A percentile compares a stretch with the other conserved stretches of the same genome.
phyloP scores from a whole-genome alignment of 257 asterid species.

The Asclepias syriaca region DNA sequence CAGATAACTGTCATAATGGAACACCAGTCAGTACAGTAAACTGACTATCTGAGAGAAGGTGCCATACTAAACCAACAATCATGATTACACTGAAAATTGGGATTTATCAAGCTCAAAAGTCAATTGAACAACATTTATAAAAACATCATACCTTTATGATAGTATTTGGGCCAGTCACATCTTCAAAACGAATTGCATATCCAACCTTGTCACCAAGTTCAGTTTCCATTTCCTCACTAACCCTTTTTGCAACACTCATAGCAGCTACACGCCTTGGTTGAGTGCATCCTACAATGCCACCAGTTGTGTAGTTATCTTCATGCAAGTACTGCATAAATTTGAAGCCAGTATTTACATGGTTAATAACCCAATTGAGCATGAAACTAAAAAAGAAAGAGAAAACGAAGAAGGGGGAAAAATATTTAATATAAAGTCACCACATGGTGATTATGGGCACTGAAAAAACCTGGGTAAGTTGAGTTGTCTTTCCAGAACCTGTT shows the following conservation, averaged over 20 bases:
- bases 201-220: conserved; percentile 91
- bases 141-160: conserved; percentile 62
- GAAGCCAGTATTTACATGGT: conserved; percentile 6
- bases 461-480: conserved; percentile 90
- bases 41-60: not conserved
- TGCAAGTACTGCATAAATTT: conserved; percentile 64
- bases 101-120: not conserved
- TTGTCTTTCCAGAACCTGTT: conserved; percentile 98
- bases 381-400: not conserved
- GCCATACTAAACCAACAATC: not conserved
- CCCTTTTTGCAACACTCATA: conserved; percentile 99
- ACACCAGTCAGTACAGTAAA: not conserved
- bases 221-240: conserved; percentile 96
- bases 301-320: conserved; percentile 77
- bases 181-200: conserved; percentile 95
- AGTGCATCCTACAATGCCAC: conserved; percentile 85
- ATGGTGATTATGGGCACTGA: not conserved
- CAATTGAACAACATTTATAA: not conserved
- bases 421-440: not conserved
- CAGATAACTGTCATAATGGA: not conserved
- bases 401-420: not conserved
- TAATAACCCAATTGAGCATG: not conserved
- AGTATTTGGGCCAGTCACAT: conserved; percentile 88
- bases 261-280: conserved; percentile 99
- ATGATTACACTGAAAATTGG: not conserved